Evolutionary conservation across 1,139 yeast species (phyloP).

Genomic region (Blastobotrys persicus): DNA sequence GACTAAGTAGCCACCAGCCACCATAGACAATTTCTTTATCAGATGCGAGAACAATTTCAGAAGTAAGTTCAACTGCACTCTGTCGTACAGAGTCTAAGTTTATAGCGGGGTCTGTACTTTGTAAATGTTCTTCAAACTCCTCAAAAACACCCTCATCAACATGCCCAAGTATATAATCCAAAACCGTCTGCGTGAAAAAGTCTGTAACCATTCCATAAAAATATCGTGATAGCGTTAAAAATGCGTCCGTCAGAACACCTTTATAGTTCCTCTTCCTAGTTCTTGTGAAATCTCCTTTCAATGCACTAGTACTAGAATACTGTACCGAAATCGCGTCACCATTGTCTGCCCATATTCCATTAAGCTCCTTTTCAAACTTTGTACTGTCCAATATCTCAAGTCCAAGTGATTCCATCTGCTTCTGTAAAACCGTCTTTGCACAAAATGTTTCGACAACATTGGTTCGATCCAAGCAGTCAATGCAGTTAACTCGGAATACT

Average conservation of each 20-base stretch:
- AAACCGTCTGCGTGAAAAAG: slow-evolving; percentile 43
- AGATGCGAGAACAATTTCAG: slow-evolving; percentile 22
- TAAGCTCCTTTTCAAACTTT: slow-evolving; percentile 25
- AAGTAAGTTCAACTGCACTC: slow-evolving; percentile 27
- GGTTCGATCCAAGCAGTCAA: slow-evolving; percentile 34
- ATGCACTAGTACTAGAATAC: slow-evolving; percentile 45
- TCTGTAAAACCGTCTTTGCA: slow-evolving; percentile 31
- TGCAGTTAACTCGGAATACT: slow-evolving; percentile 42
- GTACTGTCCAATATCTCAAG: slow-evolving; percentile 16
- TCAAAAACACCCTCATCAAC: slow-evolving; percentile 37
- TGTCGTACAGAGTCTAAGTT: slow-evolving; percentile 28
- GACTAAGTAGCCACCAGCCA: slow-evolving; percentile 28
- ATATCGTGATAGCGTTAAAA: slow-evolving; percentile 41
- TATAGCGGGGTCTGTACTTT: slow-evolving; percentile 38
- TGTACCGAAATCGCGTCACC: slow-evolving; percentile 46
- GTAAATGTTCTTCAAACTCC: slow-evolving; percentile 40
- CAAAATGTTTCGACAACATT: slow-evolving; percentile 42
- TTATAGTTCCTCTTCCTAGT: slow-evolving; percentile 41
- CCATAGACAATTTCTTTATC: slow-evolving; percentile 23
- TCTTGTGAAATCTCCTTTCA: slow-evolving; percentile 47
- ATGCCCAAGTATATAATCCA: slow-evolving; percentile 42
- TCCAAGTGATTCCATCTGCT: slow-evolving; percentile 30
- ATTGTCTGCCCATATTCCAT: slow-evolving; percentile 46
- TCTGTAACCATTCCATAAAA: slow-evolving; percentile 44
- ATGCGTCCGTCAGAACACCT: slow-evolving; percentile 44